phyloP scores from a whole-genome alignment of 139 green algal species.

The Chlorella sp. region DNA sequence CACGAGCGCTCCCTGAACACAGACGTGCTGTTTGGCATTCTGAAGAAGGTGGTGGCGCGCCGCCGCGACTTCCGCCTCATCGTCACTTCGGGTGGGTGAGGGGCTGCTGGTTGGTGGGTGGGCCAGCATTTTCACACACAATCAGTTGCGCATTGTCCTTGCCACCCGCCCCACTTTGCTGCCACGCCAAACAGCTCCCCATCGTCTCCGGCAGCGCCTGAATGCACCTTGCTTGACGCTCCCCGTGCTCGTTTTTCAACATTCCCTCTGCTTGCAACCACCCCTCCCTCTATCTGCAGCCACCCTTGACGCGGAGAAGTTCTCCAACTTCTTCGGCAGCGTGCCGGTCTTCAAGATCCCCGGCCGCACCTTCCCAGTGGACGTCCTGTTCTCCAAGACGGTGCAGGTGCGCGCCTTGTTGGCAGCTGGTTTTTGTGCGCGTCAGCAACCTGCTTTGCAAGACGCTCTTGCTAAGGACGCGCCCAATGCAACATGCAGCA shows the following conservation, averaged over 20 bases:
- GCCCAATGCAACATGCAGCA: too few relatives aligned
- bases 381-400: conserved; percentile 91
- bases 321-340: conserved; percentile 89
- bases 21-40: conserved; percentile 98
- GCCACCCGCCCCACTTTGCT: too few relatives aligned
- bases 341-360: conserved; percentile 96
- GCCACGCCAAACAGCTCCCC: too few relatives aligned
- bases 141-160: too few relatives aligned
- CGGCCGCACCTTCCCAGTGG: conserved; percentile 97
- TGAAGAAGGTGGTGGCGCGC: conserved; percentile 87
- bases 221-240: too few relatives aligned
- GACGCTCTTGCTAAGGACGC: too few relatives aligned
- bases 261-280: not conserved
- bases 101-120: too few relatives aligned
- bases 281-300: conserved; percentile 52
- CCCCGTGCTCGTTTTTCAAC: too few relatives aligned
- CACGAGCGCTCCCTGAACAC: conserved; percentile 96
- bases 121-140: too few relatives aligned
- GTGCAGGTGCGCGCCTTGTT: conserved; percentile 49
- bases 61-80: conserved; percentile 97
- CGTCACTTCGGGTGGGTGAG: conserved; percentile 81
- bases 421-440: not conserved
- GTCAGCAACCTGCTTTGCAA: too few relatives aligned
- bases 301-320: conserved; percentile 93
- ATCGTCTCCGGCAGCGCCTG: too few relatives aligned